A percentile compares a stretch with the other conserved stretches of the same genome.
Conservation (phyloP, 2,329 filamentous ascomycete genomes). For the Microsporum ferrugineum region DNA sequence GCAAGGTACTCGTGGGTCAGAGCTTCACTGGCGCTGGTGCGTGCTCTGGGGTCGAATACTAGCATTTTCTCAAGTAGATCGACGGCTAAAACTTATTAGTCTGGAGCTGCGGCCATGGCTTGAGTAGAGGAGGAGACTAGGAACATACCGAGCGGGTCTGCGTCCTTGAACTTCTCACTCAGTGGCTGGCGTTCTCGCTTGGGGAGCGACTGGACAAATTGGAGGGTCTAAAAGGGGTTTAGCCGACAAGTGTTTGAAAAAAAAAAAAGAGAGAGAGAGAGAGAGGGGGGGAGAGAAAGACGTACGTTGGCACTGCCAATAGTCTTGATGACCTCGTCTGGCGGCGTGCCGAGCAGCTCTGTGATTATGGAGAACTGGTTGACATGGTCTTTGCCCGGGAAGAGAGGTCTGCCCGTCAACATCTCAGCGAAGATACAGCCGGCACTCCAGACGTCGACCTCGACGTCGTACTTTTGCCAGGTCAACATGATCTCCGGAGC, state of each 20-base stretch:
- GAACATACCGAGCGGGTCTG: constrained; percentile 63
- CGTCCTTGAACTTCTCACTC: constrained; percentile 84
- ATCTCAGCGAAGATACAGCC: constrained; percentile 99
- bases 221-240: constrained; percentile 54
- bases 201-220: constrained; percentile 94
- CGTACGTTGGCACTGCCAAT: constrained; percentile 96
- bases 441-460: constrained; percentile 98
- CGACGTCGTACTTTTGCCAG: constrained; percentile 99
- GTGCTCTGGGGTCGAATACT: constrained; percentile 95
- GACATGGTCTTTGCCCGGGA: constrained; percentile 98
- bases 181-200: constrained; percentile 87
- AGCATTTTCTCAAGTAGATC: constrained; percentile 94
- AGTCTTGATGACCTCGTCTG: constrained; percentile 95
- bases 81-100: constrained; percentile 49
- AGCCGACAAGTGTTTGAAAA: not conserved
- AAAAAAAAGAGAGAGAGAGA: not conserved
- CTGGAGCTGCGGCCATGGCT: not conserved
- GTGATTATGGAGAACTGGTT: constrained; percentile 99
- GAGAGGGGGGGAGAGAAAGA: constrained; percentile 1
- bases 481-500: constrained; percentile 99
- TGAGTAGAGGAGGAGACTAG: too few species aligned
- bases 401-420: constrained; percentile 84
- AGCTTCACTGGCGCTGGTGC: constrained; percentile 75
- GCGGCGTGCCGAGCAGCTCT: constrained; percentile 87
- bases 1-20: constrained; percentile 87